Conservation (phyloP, 345 rosid genomes). For the Trapa incisa region DNA sequence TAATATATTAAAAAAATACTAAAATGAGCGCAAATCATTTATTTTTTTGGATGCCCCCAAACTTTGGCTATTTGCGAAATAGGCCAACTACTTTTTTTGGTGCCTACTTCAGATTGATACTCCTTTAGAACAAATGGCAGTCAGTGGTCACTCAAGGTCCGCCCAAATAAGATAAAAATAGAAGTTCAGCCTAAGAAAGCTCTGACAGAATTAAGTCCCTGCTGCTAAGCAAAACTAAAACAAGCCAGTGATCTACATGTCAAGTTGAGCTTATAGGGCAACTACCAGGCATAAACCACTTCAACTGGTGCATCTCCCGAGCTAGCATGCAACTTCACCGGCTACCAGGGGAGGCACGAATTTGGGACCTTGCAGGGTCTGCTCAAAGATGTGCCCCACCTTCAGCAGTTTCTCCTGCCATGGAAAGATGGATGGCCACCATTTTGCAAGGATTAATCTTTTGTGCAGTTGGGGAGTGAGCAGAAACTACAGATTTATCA, state of each 20-base stretch:
- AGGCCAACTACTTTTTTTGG: too few relatives aligned
- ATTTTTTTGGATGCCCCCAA: too few relatives aligned
- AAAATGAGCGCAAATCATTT: too few relatives aligned
- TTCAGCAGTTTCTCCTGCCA: conserved; percentile 56
- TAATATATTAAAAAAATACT: too few relatives aligned
- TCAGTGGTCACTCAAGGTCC: neutral
- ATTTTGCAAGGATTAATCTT: too few relatives aligned
- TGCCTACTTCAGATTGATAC: too few relatives aligned
- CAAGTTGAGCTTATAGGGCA: neutral
- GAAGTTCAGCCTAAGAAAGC: neutral
- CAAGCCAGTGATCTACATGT: neutral
- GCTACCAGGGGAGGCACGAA: conserved; percentile 60
- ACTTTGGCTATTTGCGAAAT: too few relatives aligned
- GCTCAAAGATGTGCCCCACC: conserved; percentile 84
- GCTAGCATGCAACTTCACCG: conserved; percentile 1
- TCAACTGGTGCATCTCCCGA: neutral
- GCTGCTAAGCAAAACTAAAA: neutral
- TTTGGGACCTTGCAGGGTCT: conserved; percentile 51
- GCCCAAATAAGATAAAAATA: too few relatives aligned
- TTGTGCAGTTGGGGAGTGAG: neutral
- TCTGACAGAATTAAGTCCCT: too few relatives aligned
- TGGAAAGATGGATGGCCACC: neutral
- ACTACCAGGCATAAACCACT: neutral
- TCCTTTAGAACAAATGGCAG: neutral
- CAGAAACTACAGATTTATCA: neutral